Percentiles rank a stretch among this genome's conserved stretches.
phyloP scores from a whole-genome alignment of 768 basidiomycete genomes.

The Mycena filopes region DNA sequence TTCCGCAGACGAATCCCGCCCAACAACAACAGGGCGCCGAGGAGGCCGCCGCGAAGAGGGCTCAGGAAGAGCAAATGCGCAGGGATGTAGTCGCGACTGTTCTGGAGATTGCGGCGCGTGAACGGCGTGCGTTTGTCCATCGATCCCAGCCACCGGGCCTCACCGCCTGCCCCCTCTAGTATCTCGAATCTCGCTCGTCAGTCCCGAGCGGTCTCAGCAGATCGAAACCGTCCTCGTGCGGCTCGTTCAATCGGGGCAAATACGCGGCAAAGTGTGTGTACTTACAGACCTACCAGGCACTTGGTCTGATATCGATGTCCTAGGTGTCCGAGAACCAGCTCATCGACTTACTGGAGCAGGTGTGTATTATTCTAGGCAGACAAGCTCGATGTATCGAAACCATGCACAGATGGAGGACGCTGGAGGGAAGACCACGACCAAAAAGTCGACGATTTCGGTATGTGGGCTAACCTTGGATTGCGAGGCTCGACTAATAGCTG shows the following conservation, averaged over 20 bases:
- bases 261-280: constrained; percentile 69
- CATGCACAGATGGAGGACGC: constrained; percentile 63
- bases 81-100: constrained; percentile 83
- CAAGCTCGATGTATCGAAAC: constrained; percentile 36
- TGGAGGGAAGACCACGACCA: constrained; percentile 54
- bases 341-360: constrained; percentile 89
- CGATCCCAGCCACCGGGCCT: background rate
- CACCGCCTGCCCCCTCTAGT: constrained; percentile 55
- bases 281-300: background rate
- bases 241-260: constrained; percentile 87
- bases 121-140: constrained; percentile 69
- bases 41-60: constrained; percentile 64
- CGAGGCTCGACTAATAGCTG: background rate
- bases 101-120: constrained; percentile 80
- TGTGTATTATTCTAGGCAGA: constrained; percentile 40
- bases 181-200: constrained; percentile 88
- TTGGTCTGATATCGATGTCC: background rate
- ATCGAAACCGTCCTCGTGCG: constrained; percentile 82
- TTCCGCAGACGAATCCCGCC: constrained; percentile 12
- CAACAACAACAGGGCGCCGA: constrained; percentile 42
- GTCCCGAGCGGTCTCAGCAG: constrained; percentile 81
- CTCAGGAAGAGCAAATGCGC: constrained; percentile 80
- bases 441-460: constrained; percentile 71
- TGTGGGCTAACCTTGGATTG: constrained; percentile 23
- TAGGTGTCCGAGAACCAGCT: constrained; percentile 74